Conservation (phyloP, 148 eudicot genomes). For the Limonium bicolor region DNA sequence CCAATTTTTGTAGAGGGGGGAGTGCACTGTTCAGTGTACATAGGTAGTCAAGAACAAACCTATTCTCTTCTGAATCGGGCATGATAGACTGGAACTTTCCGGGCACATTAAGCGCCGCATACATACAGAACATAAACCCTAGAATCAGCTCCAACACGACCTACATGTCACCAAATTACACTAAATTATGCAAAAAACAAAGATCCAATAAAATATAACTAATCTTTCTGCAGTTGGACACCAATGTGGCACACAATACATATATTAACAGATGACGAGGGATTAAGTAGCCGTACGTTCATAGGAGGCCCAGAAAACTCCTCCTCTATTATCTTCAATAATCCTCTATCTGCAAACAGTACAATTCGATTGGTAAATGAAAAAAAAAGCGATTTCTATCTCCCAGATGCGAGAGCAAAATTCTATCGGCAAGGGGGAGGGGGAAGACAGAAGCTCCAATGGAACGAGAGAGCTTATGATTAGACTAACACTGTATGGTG, state of each 20-base stretch:
- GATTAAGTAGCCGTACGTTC: constrained; percentile 21
- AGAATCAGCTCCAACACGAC: background rate
- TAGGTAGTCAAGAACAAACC: too few relatives aligned
- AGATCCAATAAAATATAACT: background rate
- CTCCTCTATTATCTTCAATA: constrained; percentile 73
- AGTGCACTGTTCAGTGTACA: too few relatives aligned
- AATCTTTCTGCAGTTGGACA: constrained; percentile 4
- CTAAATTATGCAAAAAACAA: background rate
- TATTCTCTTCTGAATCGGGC: constrained; percentile 7
- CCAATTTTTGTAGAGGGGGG: too few relatives aligned
- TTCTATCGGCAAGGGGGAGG: background rate
- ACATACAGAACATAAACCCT: background rate
- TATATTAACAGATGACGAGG: background rate
- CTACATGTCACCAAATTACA: background rate
- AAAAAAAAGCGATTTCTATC: background rate
- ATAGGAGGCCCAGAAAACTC: constrained; percentile 64
- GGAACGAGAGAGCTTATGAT: background rate
- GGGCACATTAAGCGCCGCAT: background rate
- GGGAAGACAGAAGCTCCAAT: background rate
- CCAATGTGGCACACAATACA: background rate
- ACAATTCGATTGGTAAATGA: background rate
- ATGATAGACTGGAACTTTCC: constrained; percentile 3
- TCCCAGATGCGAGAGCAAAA: background rate
- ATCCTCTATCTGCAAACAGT: constrained; percentile 47
- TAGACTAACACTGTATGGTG: constrained; percentile 54